Evolutionary conservation across 345 rosid genomes (phyloP).

Genomic region (Diplotaxis tenuifolia): DNA sequence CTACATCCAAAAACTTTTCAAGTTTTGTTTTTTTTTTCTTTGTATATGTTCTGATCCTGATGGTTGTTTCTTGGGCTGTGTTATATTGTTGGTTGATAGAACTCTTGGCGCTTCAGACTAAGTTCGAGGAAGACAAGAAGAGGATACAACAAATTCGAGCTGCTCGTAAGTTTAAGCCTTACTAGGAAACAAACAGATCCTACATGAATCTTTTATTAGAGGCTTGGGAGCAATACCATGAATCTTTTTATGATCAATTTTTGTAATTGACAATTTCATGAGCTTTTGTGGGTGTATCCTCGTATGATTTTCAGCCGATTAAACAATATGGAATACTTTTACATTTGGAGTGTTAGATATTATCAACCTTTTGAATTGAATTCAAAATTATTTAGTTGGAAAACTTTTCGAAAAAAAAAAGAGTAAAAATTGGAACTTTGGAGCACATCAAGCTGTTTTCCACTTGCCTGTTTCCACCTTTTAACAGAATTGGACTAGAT

Average conservation of each 20-base stretch:
- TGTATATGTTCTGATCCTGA: neutral
- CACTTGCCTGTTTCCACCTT: neutral
- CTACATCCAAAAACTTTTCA: slow-evolving; percentile 1
- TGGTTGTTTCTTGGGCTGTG: slow-evolving; percentile 15
- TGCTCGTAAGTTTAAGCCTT: slow-evolving; percentile 87
- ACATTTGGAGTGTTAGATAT: neutral
- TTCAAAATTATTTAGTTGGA: neutral
- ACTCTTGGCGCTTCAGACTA: slow-evolving; percentile 68
- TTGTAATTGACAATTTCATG: slow-evolving; percentile 20
- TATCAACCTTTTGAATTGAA: neutral
- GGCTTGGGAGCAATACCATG: neutral
- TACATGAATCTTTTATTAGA: neutral
- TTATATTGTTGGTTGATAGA: slow-evolving; percentile 49
- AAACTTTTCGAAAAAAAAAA: neutral
- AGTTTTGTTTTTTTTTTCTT: neutral
- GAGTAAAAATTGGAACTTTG: neutral
- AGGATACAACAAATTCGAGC: slow-evolving; percentile 87
- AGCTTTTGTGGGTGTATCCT: neutral
- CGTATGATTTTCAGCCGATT: neutral
- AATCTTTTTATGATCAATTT: slow-evolving; percentile 14
- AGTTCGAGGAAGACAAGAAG: slow-evolving; percentile 89
- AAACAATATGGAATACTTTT: neutral
- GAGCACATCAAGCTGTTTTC: neutral
- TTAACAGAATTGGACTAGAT: neutral
- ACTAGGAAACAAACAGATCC: slow-evolving; percentile 31